Evolutionary conservation across 306 rosid species (phyloP).

Genomic region (Quercus dentata): DNA sequence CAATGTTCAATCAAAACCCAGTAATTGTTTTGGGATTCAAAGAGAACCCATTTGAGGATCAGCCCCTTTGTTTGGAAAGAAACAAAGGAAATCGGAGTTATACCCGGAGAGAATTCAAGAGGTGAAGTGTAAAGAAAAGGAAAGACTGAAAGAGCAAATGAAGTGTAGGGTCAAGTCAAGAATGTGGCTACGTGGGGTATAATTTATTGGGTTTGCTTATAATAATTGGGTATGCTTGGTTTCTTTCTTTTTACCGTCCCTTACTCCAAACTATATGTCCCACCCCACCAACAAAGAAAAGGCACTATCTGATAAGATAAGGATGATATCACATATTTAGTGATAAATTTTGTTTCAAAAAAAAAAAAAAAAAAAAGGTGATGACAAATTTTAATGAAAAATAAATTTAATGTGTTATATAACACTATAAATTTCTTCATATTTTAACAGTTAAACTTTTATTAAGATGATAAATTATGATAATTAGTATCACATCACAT

Average conservation of each 20-base stretch:
- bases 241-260: background rate
- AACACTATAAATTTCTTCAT: too few species aligned
- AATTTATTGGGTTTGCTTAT: background rate
- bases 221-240: background rate
- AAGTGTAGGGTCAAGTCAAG: too few species aligned
- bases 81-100: background rate
- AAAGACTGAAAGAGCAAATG: background rate
- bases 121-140: background rate
- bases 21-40: background rate
- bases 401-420: too few species aligned
- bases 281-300: background rate
- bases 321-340: too few species aligned
- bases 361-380: background rate
- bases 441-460: too few species aligned
- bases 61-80: background rate
- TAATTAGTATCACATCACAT: too few species aligned
- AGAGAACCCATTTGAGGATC: conserved; percentile 28
- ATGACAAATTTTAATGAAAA: too few species aligned
- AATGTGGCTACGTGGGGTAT: background rate
- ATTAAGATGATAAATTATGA: too few species aligned
- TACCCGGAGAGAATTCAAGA: background rate
- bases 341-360: background rate
- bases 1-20: conserved; percentile 21
- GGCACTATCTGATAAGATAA: background rate
- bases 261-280: background rate